A percentile compares a stretch with the other conserved stretches of the same genome.
These are phyloP conservation scores for Ascochyta fabae DNA, from an alignment of 2,329 filamentous ascomycete genomes.

Conservation along the genomic window DNA sequence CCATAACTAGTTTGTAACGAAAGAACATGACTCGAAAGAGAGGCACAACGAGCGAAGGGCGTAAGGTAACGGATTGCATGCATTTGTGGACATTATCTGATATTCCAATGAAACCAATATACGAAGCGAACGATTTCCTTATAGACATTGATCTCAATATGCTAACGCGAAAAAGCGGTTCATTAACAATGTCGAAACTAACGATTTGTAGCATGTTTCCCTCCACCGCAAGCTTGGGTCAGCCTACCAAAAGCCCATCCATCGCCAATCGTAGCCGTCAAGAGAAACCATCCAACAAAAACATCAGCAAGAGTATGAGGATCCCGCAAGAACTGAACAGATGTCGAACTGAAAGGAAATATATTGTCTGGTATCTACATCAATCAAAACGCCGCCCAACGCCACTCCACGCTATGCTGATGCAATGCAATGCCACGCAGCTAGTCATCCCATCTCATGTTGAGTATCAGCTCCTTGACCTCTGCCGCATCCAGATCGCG, in stretches of 20 bases:
- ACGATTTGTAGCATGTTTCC: no score
- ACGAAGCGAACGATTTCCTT: background rate
- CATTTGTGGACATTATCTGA: background rate
- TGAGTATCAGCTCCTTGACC: conserved; percentile 33
- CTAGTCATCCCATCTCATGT: conserved; percentile 43
- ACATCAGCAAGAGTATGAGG: no score
- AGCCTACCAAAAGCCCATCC: no score
- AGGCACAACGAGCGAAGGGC: background rate
- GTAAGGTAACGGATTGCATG: background rate
- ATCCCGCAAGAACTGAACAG: background rate
- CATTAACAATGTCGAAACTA: no score
- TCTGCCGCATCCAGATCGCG: conserved; percentile 27
- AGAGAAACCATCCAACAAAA: no score
- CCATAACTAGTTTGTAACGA: background rate
- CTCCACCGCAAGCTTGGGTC: no score
- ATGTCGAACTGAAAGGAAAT: conserved; percentile 3
- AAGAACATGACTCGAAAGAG: background rate
- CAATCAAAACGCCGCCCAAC: conserved; percentile 8
- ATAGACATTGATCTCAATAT: no score
- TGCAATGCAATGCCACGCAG: conserved; percentile 4
- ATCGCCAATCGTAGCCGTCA: no score
- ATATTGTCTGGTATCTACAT: conserved; percentile 12
- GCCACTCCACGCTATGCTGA: conserved; percentile 9
- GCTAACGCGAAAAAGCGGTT: no score
- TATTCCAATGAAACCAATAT: background rate